phyloP scores from a whole-genome alignment of 441 rosid species.

The Aquilaria agallochum region DNA sequence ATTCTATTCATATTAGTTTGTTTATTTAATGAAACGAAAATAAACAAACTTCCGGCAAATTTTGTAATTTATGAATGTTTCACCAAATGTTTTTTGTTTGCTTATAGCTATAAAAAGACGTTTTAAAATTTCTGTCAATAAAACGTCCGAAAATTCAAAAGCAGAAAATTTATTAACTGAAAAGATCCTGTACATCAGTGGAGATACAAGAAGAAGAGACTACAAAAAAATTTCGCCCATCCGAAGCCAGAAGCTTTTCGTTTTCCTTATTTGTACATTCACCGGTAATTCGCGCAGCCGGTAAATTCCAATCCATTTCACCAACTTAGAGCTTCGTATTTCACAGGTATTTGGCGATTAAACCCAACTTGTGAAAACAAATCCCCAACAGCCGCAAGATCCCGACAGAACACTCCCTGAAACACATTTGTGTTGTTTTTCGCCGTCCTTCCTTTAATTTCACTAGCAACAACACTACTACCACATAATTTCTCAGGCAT shows the following conservation, averaged over 20 bases:
- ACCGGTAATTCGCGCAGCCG: no score
- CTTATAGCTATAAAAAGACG: no score
- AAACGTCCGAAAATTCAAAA: not conserved
- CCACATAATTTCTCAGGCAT: not conserved
- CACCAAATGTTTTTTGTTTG: no score
- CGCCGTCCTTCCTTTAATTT: constrained; percentile 7
- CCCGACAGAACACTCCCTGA: constrained; percentile 69
- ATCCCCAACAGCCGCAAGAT: constrained; percentile 44
- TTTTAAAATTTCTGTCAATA: no score
- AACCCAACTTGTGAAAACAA: constrained; percentile 55
- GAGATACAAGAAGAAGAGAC: constrained; percentile 13
- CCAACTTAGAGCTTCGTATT: constrained; percentile 60
- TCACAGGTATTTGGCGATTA: constrained; percentile 50
- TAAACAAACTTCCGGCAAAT: no score
- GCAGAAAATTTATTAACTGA: constrained; percentile 18
- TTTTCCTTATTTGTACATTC: constrained; percentile 26
- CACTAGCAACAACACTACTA: constrained; percentile 17
- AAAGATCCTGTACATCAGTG: constrained; percentile 30
- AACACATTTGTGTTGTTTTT: constrained; percentile 20
- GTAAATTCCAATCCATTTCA: constrained; percentile 13
- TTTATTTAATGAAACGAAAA: no score
- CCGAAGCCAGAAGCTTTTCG: constrained; percentile 22
- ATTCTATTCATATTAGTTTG: no score
- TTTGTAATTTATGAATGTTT: no score
- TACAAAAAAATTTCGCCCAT: constrained; percentile 52